Percentiles rank a stretch among this genome's conserved stretches.
phyloP scores from a whole-genome alignment of 2,329 filamentous ascomycete genomes.

The Balansia obtecta region DNA sequence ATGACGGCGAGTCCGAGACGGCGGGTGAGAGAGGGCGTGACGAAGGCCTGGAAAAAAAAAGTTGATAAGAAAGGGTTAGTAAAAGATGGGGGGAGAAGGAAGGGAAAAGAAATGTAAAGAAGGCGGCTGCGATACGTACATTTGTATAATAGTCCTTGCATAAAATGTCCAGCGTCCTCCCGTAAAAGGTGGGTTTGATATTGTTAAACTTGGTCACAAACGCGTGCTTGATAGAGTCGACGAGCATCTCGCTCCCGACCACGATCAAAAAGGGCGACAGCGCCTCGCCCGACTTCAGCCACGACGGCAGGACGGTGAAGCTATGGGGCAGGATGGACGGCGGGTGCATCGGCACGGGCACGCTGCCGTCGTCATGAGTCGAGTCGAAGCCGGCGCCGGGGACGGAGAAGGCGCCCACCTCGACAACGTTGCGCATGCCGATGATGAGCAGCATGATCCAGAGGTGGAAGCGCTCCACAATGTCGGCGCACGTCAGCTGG shows the following conservation, averaged over 20 bases:
- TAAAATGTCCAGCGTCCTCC: constrained; percentile 79
- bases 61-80: neutral
- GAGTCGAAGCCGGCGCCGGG: constrained; percentile 39
- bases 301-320: constrained; percentile 79
- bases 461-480: constrained; percentile 92
- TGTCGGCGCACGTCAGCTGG: constrained; percentile 89
- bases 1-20: constrained; percentile 84
- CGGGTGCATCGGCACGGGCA: constrained; percentile 47
- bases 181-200: constrained; percentile 80
- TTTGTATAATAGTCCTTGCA: constrained; percentile 98
- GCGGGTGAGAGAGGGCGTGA: constrained; percentile 78
- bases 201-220: constrained; percentile 99
- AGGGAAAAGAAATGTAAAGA: neutral
- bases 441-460: constrained; percentile 98
- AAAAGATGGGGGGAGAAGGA: neutral
- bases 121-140: constrained; percentile 31
- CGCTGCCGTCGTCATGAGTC: constrained; percentile 34
- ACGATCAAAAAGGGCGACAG: constrained; percentile 89
- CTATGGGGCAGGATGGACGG: constrained; percentile 76
- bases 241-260: constrained; percentile 88
- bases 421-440: constrained; percentile 88
- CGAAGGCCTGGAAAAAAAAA: constrained; percentile 79
- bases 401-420: constrained; percentile 73
- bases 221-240: constrained; percentile 93
- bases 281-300: constrained; percentile 68